Percentiles rank a stretch among this genome's conserved stretches.
These are phyloP conservation scores for Westerdykella sp. DNA, from an alignment of 2,329 filamentous ascomycete genomes.

Conservation along the genomic window DNA sequence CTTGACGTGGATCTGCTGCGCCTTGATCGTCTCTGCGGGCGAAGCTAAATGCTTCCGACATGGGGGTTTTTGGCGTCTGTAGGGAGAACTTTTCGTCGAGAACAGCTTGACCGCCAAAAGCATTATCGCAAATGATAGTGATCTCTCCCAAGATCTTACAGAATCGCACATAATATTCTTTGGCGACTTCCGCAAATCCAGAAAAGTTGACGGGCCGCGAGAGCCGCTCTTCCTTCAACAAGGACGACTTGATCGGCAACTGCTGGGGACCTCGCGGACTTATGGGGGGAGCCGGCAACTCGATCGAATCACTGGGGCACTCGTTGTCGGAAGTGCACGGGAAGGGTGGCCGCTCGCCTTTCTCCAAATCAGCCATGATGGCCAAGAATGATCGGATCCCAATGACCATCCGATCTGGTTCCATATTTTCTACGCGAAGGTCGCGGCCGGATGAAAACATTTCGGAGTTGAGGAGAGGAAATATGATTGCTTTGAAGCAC, in stretches of 20 bases:
- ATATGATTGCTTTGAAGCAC: slow-evolving; percentile 89
- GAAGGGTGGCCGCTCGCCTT: slow-evolving; percentile 76
- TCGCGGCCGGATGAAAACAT: slow-evolving; percentile 73
- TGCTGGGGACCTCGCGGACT: slow-evolving; percentile 31
- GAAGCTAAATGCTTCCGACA: slow-evolving; percentile 91
- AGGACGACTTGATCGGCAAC: slow-evolving; percentile 30
- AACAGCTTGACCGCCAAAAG: slow-evolving; percentile 92
- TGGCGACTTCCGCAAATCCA: slow-evolving; percentile 66
- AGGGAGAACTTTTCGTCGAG: slow-evolving; percentile 91
- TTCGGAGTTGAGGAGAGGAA: slow-evolving; percentile 88
- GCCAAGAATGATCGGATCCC: slow-evolving; percentile 90
- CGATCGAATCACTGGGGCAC: slow-evolving; percentile 37
- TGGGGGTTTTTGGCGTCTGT: slow-evolving; percentile 85
- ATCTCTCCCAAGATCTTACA: slow-evolving; percentile 95
- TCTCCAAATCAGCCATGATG: slow-evolving; percentile 89
- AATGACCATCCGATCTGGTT: slow-evolving; percentile 95
- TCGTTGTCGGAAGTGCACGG: slow-evolving; percentile 58
- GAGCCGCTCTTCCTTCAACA: slow-evolving; percentile 56
- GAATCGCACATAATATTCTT: slow-evolving; percentile 82
- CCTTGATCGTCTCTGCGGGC: slow-evolving; percentile 70
- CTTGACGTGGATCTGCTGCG: slow-evolving; percentile 76
- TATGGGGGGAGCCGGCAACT: slow-evolving; percentile 24
- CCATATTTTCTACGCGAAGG: slow-evolving; percentile 81
- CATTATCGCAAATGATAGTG: slow-evolving; percentile 91
- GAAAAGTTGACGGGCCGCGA: slow-evolving; percentile 57